Base-by-base conservation (phyloP, 2,329 filamentous ascomycete species). In the Leptographium lundbergii region DNA sequence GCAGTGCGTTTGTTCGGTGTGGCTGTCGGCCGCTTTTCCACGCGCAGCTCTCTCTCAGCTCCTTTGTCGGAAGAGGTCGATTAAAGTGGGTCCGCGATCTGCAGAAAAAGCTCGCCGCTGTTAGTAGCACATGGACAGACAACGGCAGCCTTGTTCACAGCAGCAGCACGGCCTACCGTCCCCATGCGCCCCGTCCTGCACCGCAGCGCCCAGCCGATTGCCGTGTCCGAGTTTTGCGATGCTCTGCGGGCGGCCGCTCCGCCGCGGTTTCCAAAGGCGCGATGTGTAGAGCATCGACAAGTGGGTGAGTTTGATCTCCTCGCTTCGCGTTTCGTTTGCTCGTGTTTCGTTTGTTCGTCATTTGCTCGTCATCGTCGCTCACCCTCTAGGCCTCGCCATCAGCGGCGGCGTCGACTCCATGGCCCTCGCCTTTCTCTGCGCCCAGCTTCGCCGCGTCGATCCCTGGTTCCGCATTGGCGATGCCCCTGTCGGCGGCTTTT, bases 371-470 rank as follows among this genome's bases (percentile, higher is more conserved):
- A n/a, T 34, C 36, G 19, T 29, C 54, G 10, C 17, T 14, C 25
- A 22, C 29, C 4, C 39, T 11, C 14, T 62, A 89, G 86, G 80
- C 58, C 75, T 97, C 61, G 94, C 91, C 19, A 77, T 97, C 62
- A 96, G 91, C 68, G 94, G 94, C 27, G 94, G 94, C 9, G 88
- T 94, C 47, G 94, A 99, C 71, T 97, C 92, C n/a, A 99, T 97
- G 91, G 92, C 92, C 32, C 77, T 99, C 61, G 90, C 91, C 59
- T 84, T 77, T 61, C 79, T 97, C 42, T 89, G 88, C 68, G 78
- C 77, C 55, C 71, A 75, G 53, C 66, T 80, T 42, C 71, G 72
- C 45, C 68, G 61, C 3, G 61, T 62, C 3, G 67, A 74, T 53
- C 67, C 66, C 2, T 60, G 64, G 29, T 66, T 75, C 62, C 71